Evolutionary conservation across 257 asterid genomes (phyloP), one percentile per base, ranked within the genome.

Genomic region (Solanum pennellii): DNA sequence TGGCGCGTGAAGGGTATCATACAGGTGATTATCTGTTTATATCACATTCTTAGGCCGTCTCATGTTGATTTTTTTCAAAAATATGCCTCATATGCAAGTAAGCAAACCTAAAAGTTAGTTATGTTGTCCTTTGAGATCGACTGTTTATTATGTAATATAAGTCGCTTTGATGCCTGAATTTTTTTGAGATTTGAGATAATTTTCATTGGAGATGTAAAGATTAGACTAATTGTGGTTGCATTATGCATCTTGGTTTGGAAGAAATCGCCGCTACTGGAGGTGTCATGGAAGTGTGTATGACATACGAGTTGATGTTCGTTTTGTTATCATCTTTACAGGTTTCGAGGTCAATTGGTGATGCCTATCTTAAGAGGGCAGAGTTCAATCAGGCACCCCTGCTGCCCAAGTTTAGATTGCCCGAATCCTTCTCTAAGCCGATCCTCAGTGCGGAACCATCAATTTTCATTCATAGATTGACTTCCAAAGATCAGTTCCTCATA

Each of bases 1-100:
- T 97, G 99, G 99, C 98, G 99, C 0, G 99, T 97, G 6, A 97
- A 95, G 94, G 99, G 99, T 21, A 89, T 97, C 89, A 97, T 97
- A 88, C 99, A 97, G 98, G 99, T 97, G 89, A 27, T 87, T 29
- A 82, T 49, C 39, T 12, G 42, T 49, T 52, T 29, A 27, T 8
- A 2, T 49, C 41, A 82, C 39, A 5, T 15, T 6, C 11, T 49
- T 49, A 45, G 45, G 7, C 84, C 42, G 27, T 79, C 16, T 80
- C 27, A 23, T 47, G 42, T 80, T 47, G 66, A 2, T 80, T 80
- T 80, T 80, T 16, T 27, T 10, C 27, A 6, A 47, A 66, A 27
- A 47, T 47, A 49, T 80, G 27, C 42, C 18, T 16, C n/a, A 18
- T 47, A 27, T 80, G 35, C 83, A 42, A 42, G 60, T 41, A 76